Base-by-base conservation (phyloP, 345 rosid genomes). In the Sisymbrium irio region DNA sequence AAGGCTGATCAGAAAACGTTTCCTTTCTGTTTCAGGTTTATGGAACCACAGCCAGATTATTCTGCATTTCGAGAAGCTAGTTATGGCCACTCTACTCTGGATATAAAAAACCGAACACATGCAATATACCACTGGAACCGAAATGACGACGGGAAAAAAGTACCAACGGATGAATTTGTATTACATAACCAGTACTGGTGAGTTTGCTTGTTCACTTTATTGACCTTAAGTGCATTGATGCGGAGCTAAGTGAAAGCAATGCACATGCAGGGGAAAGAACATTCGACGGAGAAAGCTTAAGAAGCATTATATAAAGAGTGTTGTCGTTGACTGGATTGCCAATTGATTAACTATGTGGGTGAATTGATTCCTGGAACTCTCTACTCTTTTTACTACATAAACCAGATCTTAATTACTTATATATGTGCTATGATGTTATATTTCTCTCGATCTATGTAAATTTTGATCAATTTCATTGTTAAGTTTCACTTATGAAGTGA, bases 51-150 rank as follows among this genome's bases (percentile, higher is more conserved):
- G 53, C 97, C 99, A 61, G 89, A 86, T 18, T 89, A 92, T 71
- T 95, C 99, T 44, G 98, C 97, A 66, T 95, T 92, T 69, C 77
- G 98, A 58, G 99, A 95, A 88, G 91, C 98, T 78, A 92, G 97
- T 77, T 90, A 90, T 60, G 99, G 97, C 6, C 97, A 92, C 69
- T 87, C 98, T 22, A 92, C 92, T 3, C 62, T 92, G 62, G 96
- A 95, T 65, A 92, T 95, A 56, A 83, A 69, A 76, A 95, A 95
- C 71, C 83, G 92, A 80, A 90, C 97, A 9, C 97, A 90, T 67
- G 98, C 98, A 46, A 5, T 88, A 59, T 95, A 92, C 82, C 92
- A 86, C 64, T 92, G 97, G 99, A 88, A 92, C 79, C 87, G 97
- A 32, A 92, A 95, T 47, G 98, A 95, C 49, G 89, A 90, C 41